Evolutionary conservation across 176 grass and related monocot species (phyloP).

Genomic region (Triticum monococcum): DNA sequence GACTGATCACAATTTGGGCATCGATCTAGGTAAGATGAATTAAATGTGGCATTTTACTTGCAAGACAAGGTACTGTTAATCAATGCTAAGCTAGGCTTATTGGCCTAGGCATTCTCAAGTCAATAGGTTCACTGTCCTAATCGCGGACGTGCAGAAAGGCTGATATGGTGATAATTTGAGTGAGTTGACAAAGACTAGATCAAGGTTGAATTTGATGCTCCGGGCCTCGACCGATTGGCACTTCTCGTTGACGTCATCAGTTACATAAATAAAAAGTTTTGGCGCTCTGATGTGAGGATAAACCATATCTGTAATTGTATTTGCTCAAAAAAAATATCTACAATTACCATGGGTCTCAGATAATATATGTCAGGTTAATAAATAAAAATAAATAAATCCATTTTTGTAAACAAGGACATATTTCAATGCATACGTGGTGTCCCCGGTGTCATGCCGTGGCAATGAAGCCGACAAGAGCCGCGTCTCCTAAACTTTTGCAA

Average conservation of each 20-base stretch:
- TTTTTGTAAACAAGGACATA: constrained; percentile 4
- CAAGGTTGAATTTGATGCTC: constrained; percentile 14
- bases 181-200: constrained; percentile 32
- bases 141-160: constrained; percentile 18
- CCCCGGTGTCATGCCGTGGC: neutral
- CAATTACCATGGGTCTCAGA: neutral
- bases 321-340: neutral
- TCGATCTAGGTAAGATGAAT: neutral
- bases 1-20: neutral
- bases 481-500: neutral
- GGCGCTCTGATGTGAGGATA: neutral
- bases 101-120: neutral
- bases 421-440: neutral
- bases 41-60: neutral
- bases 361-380: constrained; percentile 9
- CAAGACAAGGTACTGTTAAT: neutral
- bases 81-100: constrained; percentile 11
- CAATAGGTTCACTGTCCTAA: constrained; percentile 18
- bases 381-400: neutral
- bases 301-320: neutral
- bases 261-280: neutral
- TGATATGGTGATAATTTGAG: neutral
- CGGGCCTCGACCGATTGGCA: neutral
- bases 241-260: constrained; percentile 4
- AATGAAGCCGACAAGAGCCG: neutral